Base-by-base conservation (phyloP, 768 basidiomycete genomes). In the Lactarius sp. region DNA sequence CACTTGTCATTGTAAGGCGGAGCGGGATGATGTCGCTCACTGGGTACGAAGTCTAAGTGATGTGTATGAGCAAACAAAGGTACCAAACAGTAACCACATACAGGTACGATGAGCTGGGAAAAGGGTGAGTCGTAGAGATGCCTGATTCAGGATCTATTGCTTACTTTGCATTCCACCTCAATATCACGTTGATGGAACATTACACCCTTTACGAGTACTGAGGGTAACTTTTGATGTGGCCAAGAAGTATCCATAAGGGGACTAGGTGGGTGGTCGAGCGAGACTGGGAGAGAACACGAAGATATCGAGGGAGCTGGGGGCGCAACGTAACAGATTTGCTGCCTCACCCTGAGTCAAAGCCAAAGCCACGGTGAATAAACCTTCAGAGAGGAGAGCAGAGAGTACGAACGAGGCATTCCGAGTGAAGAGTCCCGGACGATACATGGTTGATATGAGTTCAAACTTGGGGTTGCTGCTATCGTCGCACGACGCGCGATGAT, bases 141-240 rank as follows among this genome's bases (percentile, higher is more conserved):
- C 36, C 8, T 10, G 6, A 52, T 16, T 53, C 1, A 5, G 46
- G 20, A 33, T 58, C 4, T 20, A 6, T 12, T n/a, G n/a, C 63
- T 36, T 41, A 67, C 66, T 31, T 22, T 47, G 47, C 66, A 67
- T 41, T 65, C 64, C 36, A 67, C 59, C 27, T 58, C 46, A 39
- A 65, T 56, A 31, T 10, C 13, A 12, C 27, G 2, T 36, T 20
- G 22, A 13, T 6, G 12, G 13, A 54, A 59, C 8, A 67, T 41
- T 12, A 55, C 3, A 7, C 66, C 66, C 33, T 13, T 61, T 18
- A 67, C 20, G n/a, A 52, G 0, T 27, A 66, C 66, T 13, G 34
- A 6, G 36, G 55, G 60, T 22, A 49, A 18, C 1, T 54, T 22
- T 55, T 44, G 6, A 37, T 37, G 8, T 12, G 36, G 10, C 56